Conservation (phyloP, 106 monocot genomes). For the Cymbidium sinense region DNA sequence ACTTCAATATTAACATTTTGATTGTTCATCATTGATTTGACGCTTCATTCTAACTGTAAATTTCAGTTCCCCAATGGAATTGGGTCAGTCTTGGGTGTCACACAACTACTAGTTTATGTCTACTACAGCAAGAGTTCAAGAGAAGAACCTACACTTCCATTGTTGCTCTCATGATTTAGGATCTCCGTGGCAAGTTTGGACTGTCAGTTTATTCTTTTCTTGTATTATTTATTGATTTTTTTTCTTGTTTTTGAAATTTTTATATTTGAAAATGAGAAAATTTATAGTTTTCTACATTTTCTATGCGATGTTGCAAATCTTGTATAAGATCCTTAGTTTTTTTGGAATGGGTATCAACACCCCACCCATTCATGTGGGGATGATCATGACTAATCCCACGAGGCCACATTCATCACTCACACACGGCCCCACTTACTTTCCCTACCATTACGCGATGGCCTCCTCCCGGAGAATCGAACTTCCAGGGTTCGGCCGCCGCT, state of each 20-base stretch:
- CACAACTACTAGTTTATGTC: slow-evolving; percentile 54
- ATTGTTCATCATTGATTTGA: background rate
- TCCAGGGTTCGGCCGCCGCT: no score
- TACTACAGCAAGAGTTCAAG: slow-evolving; percentile 39
- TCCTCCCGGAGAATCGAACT: no score
- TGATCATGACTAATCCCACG: no score
- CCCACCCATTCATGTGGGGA: no score
- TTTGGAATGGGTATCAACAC: no score
- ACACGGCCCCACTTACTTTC: no score
- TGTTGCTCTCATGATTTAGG: slow-evolving; percentile 23
- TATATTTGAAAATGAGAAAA: slow-evolving; percentile 1
- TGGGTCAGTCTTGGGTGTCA: slow-evolving; percentile 41
- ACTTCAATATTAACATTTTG: background rate
- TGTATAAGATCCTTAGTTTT: no score
- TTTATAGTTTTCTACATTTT: background rate
- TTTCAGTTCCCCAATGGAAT: slow-evolving; percentile 75
- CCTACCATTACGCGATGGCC: no score
- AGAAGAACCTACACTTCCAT: slow-evolving; percentile 32
- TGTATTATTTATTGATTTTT: background rate
- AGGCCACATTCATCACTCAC: no score
- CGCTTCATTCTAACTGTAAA: background rate
- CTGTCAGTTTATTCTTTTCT: background rate
- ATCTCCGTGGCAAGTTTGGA: background rate
- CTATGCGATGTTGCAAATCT: no score
- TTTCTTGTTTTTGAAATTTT: background rate